Base-by-base conservation (phyloP, 768 basidiomycete genomes). In the Mycena indigotica region DNA sequence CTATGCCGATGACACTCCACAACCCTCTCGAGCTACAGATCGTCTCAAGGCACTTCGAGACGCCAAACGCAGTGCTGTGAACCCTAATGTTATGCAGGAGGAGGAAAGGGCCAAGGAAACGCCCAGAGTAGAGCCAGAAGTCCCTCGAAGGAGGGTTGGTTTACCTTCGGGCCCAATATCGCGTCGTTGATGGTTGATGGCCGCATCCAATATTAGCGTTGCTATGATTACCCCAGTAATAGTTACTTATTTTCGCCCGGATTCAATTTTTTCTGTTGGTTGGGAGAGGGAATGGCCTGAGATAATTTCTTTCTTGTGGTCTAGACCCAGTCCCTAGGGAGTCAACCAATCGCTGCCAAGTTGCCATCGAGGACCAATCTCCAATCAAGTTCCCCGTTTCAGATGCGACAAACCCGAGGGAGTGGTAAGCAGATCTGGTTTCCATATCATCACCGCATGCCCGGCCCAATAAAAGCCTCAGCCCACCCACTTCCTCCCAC, bases 1-100 rank as follows among this genome's bases (percentile, higher is more conserved):
- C 13, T 57, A 62, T 58, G 55, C 55, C 30, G 63, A 69, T 53
- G 63, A 69, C 30, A 50, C 30, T 17, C 49, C 61, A 40, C 58
- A 39, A 24, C 65, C 71, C 13, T 78, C 75, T 8, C 77, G 69
- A 61, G 77, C 78, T 5, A 71, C 73, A 2, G 75, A 83, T 58
- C 77, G 83, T 29, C 67, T 84, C 51, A 81, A 75, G 66, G 79
- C 78, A 19, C 58, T 84, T 21, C 75, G 84, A 21, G 81, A 83
- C 56, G 79, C 78, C 25, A 82, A 77, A 66, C 78, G 80, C 12
- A 67, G 65, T 19, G 73, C 64, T 16, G 53, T 64, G 28, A 50
- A 57, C 40, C 39, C 63, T 26, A 45, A 25, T 44, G n/a, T 25
- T 32, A 19, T 17, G 12, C 57, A 57, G 61, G 55, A 52, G n/a